A percentile compares a stretch with the other conserved stretches of the same genome.
phyloP scores from a whole-genome alignment of 495 filamentous ascomycete genomes.

The Jackrogersella multiformis region DNA sequence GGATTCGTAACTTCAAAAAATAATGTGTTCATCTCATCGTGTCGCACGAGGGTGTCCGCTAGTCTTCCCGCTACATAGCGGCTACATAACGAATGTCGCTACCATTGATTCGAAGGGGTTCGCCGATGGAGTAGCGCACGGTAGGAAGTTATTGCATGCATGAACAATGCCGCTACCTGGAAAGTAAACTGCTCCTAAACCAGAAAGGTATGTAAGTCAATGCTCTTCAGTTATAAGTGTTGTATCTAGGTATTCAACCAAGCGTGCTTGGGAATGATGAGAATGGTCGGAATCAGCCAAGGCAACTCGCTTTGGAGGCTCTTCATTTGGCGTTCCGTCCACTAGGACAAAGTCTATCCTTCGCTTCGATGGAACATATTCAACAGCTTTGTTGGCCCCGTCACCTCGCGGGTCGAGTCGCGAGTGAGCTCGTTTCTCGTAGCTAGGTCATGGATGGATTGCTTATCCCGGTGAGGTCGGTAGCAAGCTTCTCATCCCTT shows the following conservation, averaged over 20 bases:
- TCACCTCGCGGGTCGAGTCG: constrained; percentile 22
- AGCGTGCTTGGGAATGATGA: not conserved
- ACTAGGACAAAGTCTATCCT: constrained; percentile 25
- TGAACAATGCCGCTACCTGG: constrained; percentile 30
- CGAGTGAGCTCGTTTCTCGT: constrained; percentile 19
- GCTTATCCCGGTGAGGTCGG: constrained; percentile 11
- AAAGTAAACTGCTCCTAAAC: constrained; percentile 45
- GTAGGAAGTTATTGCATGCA: constrained; percentile 40
- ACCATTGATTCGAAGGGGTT: constrained; percentile 19
- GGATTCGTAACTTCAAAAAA: not conserved
- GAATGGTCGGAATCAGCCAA: constrained; percentile 26
- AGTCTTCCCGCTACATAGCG: not conserved
- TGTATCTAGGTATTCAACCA: constrained; percentile 19
- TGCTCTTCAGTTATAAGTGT: constrained; percentile 20
- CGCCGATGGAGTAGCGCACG: constrained; percentile 16
- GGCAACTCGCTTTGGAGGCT: constrained; percentile 36
- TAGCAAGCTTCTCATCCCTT: constrained; percentile 15
- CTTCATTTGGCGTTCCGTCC: constrained; percentile 25
- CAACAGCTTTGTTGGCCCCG: constrained; percentile 42
- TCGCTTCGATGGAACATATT: constrained; percentile 25
- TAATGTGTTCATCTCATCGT: constrained; percentile 2
- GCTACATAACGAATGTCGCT: constrained; percentile 33
- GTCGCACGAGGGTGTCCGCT: not conserved
- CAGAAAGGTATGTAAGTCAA: constrained; percentile 32
- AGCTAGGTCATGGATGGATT: constrained; percentile 10